phyloP scores from a whole-genome alignment of 2,329 filamentous ascomycete species.

The Arthrinium phaeospermum region DNA sequence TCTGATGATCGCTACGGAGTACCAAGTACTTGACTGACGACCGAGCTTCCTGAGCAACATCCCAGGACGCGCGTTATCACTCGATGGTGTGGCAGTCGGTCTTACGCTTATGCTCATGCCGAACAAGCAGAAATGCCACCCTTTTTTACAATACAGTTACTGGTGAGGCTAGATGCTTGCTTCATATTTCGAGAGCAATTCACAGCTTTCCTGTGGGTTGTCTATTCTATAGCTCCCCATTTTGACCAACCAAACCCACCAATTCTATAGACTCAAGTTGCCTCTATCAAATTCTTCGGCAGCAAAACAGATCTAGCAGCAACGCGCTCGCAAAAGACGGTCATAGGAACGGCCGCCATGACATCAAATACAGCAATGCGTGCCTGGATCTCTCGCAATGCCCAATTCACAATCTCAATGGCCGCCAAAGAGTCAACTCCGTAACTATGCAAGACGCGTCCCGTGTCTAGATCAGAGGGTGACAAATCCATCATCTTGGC shows the following conservation, averaged over 20 bases:
- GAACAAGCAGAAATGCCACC: too few species aligned
- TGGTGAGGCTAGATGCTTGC: too few species aligned
- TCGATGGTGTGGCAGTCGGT: background rate
- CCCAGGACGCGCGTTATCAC: background rate
- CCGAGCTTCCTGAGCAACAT: background rate
- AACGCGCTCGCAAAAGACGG: background rate
- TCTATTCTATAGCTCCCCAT: too few species aligned
- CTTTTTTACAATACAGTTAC: too few species aligned
- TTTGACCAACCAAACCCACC: too few species aligned
- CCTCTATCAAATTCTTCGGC: background rate
- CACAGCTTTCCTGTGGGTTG: too few species aligned
- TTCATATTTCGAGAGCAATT: too few species aligned
- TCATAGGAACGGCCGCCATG: background rate
- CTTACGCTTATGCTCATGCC: too few species aligned
- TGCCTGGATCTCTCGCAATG: conserved; percentile 20
- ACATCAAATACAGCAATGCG: conserved; percentile 29
- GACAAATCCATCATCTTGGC: conserved; percentile 23
- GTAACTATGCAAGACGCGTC: conserved; percentile 20
- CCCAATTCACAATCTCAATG: conserved; percentile 31
- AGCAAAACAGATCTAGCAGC: background rate
- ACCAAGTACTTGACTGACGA: too few species aligned
- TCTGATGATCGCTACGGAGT: background rate
- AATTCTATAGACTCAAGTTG: too few species aligned
- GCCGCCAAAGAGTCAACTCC: conserved; percentile 32
- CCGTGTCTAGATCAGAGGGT: conserved; percentile 24